A percentile compares a stretch with the other conserved stretches of the same genome.
These are phyloP conservation scores for Penicillium sp. DNA, from an alignment of 2,329 filamentous ascomycete species.

Conservation along the genomic window DNA sequence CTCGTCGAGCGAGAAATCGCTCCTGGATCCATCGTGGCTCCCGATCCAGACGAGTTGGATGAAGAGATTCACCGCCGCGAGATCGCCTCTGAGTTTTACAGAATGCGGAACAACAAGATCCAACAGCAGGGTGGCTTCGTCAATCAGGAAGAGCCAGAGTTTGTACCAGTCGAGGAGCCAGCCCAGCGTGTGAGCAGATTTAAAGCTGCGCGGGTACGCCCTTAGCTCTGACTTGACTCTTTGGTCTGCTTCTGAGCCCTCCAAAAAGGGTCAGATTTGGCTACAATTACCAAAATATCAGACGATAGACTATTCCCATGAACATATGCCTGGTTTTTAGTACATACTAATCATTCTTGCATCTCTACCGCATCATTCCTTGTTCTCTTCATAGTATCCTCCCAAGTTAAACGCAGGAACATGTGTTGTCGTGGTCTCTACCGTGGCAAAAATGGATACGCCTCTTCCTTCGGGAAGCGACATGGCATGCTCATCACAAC, in stretches of 20 bases:
- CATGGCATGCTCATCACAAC: slow-evolving; percentile 8
- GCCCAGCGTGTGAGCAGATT: slow-evolving; percentile 49
- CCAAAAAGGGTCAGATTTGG: neutral
- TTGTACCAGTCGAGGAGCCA: slow-evolving; percentile 66
- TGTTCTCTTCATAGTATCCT: neutral
- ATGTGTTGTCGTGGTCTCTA: slow-evolving; percentile 6
- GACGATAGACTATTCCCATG: slow-evolving; percentile 1
- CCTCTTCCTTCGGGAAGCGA: slow-evolving; percentile 5
- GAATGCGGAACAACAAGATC: slow-evolving; percentile 78
- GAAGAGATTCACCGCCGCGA: slow-evolving; percentile 72
- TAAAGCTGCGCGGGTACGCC: slow-evolving; percentile 47
- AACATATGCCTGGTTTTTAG: neutral
- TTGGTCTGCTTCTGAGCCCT: neutral
- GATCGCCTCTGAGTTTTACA: slow-evolving; percentile 80
- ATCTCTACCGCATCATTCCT: neutral
- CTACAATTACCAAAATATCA: slow-evolving; percentile 8
- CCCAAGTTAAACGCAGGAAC: slow-evolving; percentile 3
- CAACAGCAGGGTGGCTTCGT: slow-evolving; percentile 81
- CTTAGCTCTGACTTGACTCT: neutral
- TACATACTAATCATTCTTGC: neutral
- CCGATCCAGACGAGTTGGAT: slow-evolving; percentile 69
- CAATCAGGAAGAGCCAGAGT: slow-evolving; percentile 67
- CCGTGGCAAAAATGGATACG: slow-evolving; percentile 11
- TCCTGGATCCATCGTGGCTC: slow-evolving; percentile 35
- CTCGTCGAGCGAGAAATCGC: slow-evolving; percentile 55